Evolutionary conservation across 257 asterid species (phyloP).

Genomic region (Mentha longifolia): DNA sequence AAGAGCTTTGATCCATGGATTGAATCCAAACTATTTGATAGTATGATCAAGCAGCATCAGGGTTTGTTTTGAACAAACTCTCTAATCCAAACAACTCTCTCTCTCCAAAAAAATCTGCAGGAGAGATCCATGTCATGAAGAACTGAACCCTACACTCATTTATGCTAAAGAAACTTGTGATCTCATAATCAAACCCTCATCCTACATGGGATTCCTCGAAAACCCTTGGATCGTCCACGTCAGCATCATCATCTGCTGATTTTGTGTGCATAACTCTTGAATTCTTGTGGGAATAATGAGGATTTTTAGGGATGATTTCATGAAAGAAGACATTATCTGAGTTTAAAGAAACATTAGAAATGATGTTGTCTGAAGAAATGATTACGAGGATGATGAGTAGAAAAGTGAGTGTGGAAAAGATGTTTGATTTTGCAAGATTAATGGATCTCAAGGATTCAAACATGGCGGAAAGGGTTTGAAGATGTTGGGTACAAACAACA

Average conservation of each 20-base stretch:
- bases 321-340: too few relatives aligned
- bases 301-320: too few relatives aligned
- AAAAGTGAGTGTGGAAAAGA: too few relatives aligned
- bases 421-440: too few relatives aligned
- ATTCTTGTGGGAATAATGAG: too few relatives aligned
- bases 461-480: too few relatives aligned
- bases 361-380: too few relatives aligned
- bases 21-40: constrained; percentile 64
- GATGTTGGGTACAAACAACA: too few relatives aligned
- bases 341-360: too few relatives aligned
- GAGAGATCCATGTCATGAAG: constrained; percentile 66
- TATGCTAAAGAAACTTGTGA: constrained; percentile 30
- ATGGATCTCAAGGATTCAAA: too few relatives aligned
- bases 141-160: constrained; percentile 40
- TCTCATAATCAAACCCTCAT: constrained; percentile 35
- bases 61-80: constrained; percentile 60
- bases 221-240: too few relatives aligned
- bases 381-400: too few relatives aligned
- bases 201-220: constrained; percentile 6
- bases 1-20: constrained; percentile 40
- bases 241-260: constrained; percentile 11
- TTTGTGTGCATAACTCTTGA: neutral
- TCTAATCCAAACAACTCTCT: constrained; percentile 55
- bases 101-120: constrained; percentile 39
- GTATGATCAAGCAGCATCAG: constrained; percentile 53